These are phyloP conservation scores for Oryza meridionalis DNA, from an alignment of 176 grass and related monocot genomes.

Conservation along the genomic window DNA sequence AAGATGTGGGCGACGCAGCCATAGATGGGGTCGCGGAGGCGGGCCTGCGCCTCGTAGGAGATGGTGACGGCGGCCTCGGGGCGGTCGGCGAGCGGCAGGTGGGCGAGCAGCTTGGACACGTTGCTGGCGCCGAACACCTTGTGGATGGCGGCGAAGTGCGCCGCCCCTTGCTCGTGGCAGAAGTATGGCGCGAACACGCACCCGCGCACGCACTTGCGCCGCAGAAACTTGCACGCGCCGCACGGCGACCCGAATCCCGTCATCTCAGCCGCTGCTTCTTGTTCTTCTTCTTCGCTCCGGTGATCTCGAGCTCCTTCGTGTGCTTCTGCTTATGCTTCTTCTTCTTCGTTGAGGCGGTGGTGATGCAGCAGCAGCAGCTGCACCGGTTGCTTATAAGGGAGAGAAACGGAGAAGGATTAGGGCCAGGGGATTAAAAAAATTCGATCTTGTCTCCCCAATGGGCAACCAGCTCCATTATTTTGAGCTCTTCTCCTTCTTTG, in stretches of 20 bases:
- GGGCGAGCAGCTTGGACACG: slow-evolving; percentile 90
- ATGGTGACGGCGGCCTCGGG: slow-evolving; percentile 85
- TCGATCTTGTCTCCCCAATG: slow-evolving; percentile 53
- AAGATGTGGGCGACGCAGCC: slow-evolving; percentile 97
- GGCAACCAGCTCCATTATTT: slow-evolving; percentile 76
- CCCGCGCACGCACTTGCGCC: slow-evolving; percentile 86
- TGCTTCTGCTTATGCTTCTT: slow-evolving; percentile 16
- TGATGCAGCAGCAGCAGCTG: slow-evolving; percentile 44
- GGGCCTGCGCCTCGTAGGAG: slow-evolving; percentile 92
- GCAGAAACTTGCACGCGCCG: slow-evolving; percentile 95
- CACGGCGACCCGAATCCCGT: slow-evolving; percentile 91
- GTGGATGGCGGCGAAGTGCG: slow-evolving; percentile 93
- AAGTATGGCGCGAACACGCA: slow-evolving; percentile 98
- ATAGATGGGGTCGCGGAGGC: slow-evolving; percentile 90
- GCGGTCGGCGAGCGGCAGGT: slow-evolving; percentile 75
- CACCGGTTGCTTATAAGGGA: slow-evolving; percentile 64
- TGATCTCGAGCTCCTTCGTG: neutral
- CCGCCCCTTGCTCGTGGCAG: slow-evolving; percentile 94
- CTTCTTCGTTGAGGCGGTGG: slow-evolving; percentile 33
- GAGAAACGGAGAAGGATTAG: slow-evolving; percentile 48
- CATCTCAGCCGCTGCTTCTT: slow-evolving; percentile 39
- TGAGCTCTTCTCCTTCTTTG: slow-evolving; percentile 49
- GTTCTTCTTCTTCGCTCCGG: neutral
- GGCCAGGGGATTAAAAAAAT: slow-evolving; percentile 54
- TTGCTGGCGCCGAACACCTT: slow-evolving; percentile 98